Percentiles rank a stretch among this genome's conserved stretches.
phyloP scores from a whole-genome alignment of 345 rosid genomes.

The Eucalyptus erythrocorys region DNA sequence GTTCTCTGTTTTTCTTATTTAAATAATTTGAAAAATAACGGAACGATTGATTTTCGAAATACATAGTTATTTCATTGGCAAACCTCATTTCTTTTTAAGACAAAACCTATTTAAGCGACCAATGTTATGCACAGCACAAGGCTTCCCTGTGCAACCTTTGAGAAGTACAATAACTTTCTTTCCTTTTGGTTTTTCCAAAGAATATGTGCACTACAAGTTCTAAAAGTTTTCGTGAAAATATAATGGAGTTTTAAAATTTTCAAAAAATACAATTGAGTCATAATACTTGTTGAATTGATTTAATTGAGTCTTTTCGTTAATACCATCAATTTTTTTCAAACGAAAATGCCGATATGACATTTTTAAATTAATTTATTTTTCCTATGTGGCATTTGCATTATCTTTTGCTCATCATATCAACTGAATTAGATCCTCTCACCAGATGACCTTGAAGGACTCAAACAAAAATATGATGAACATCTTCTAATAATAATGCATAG shows the following conservation, averaged over 20 bases:
- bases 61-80: not conserved
- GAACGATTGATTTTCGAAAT: accelerated
- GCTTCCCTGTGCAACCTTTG: not conserved
- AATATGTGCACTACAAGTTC: accelerated
- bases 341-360: accelerated
- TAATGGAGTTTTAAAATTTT: accelerated
- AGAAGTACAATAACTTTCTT: not conserved
- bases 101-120: not conserved
- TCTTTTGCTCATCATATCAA: too few species aligned
- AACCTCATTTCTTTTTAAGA: not conserved
- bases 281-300: accelerated
- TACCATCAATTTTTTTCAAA: accelerated
- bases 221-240: accelerated
- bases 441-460: too few species aligned
- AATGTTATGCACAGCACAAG: not conserved
- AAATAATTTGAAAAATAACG: not conserved
- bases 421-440: too few species aligned
- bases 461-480: too few species aligned
- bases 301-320: too few species aligned
- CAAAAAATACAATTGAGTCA: accelerated
- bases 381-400: too few species aligned
- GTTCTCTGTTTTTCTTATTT: not conserved
- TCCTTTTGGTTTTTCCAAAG: accelerated
- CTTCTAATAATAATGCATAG: too few species aligned
- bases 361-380: too few species aligned